A percentile compares a stretch with the other conserved stretches of the same genome.
phyloP scores from a whole-genome alignment of 2,329 filamentous ascomycete species.

The Pezicula rhizophila region DNA sequence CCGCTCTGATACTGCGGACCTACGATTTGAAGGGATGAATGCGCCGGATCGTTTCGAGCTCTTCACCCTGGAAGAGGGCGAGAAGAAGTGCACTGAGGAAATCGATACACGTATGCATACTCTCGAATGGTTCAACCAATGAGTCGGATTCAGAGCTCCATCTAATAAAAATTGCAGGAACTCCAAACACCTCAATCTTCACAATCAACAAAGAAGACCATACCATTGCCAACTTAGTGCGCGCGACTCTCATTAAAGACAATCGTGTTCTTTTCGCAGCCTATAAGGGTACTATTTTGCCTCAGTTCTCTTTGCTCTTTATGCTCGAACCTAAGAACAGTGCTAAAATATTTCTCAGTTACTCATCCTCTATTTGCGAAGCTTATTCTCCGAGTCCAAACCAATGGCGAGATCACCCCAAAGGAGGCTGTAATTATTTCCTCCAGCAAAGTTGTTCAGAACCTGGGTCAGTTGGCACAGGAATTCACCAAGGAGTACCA shows the following conservation, averaged over 20 bases:
- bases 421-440: constrained; percentile 79
- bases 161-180: constrained; percentile 48
- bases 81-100: constrained; percentile 90
- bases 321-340: background rate
- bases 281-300: constrained; percentile 66
- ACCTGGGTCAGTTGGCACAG: constrained; percentile 72
- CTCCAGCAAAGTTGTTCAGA: constrained; percentile 75
- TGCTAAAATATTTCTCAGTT: constrained; percentile 14
- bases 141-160: background rate
- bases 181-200: constrained; percentile 93
- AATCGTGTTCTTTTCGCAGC: constrained; percentile 82
- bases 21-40: constrained; percentile 37
- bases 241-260: constrained; percentile 78
- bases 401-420: constrained; percentile 81
- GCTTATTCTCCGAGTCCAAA: constrained; percentile 79
- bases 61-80: constrained; percentile 78
- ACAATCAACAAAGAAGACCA: constrained; percentile 95
- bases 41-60: constrained; percentile 72
- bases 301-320: constrained; percentile 29
- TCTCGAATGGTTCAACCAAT: background rate
- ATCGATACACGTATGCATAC: constrained; percentile 75
- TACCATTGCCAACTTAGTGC: constrained; percentile 85
- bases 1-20: background rate
- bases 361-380: constrained; percentile 38
- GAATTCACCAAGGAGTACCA: constrained; percentile 93